Base-by-base conservation (phyloP, 805 yeast genomes). In the Jamesozyma gamospora region DNA sequence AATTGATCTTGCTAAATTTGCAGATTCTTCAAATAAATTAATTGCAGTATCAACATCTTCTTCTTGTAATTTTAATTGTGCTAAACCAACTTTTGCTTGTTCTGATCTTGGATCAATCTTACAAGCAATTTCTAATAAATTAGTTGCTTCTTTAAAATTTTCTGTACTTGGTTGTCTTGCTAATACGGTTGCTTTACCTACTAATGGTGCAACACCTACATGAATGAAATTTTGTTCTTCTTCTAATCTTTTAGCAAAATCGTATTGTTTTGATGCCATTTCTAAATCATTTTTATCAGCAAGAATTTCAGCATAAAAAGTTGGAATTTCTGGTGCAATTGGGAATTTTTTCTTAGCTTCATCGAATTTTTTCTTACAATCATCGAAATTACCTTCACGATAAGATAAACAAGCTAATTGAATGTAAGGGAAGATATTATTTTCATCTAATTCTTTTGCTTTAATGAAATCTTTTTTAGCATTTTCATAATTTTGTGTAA, bases 281-380 rank as follows among this genome's bases (percentile, higher is more conserved):
- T 62, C 71, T 41, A 74, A 65, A 51, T 83, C 85, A 58, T 81
- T 82, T 53, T 73, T 73, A 60, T 90, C 96, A 46, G 84, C 79
- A 54, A 90, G 71, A 37, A 90, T 80, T 68, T 92, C 98, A 56
- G 97, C 98, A 58, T 79, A 87, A 65, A 87, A 92, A 69, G 86
- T 88, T 67, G 92, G 94, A 52, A 87, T 82, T 63, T 86, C 96
- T 41, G 97, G 85, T 39, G 82, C 74, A 18, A 88, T 74, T 51
- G 95, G 88, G 75, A 85, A 85, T 60, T 72, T 72, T 60, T 71
- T 69, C 55, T 74, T 77, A 28, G 90, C 86, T 44, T 72, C 78
- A 45, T 73, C 71, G 65, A 86, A 86, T 43, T 72, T 65, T 48
- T 72, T 70, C 58, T 75, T 79, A 50, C 90, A 77, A 37, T 70